Evolutionary conservation across 305 asterid genomes (phyloP).

Genomic region (Coffea humblotiana): DNA sequence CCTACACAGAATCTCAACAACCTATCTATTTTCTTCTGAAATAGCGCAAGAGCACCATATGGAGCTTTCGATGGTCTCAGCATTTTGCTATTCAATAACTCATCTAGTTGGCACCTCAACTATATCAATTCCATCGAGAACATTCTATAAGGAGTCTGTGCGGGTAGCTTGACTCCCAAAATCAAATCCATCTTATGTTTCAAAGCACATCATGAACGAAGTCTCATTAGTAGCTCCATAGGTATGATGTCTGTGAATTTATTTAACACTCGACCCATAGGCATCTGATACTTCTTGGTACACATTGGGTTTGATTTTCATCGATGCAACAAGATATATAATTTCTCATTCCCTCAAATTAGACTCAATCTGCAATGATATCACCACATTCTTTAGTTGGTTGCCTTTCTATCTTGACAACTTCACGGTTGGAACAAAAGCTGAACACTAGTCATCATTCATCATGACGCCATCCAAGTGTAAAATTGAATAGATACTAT

Average conservation of each 20-base stretch:
- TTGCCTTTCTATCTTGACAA: too few species aligned
- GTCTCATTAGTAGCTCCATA: background rate
- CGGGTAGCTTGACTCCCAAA: background rate
- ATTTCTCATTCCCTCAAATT: background rate
- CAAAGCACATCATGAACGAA: background rate
- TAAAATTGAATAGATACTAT: background rate
- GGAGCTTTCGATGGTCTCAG: background rate
- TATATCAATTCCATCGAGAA: background rate
- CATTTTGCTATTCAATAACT: background rate
- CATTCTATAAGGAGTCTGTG: background rate
- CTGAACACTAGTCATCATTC: background rate
- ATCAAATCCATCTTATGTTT: background rate
- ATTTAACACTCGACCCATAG: too few species aligned
- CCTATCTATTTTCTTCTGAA: background rate
- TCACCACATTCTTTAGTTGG: too few species aligned
- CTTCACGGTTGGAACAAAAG: background rate
- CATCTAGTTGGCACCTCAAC: background rate
- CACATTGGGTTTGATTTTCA: background rate
- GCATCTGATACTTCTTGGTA: background rate
- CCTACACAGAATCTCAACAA: background rate
- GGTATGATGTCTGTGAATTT: too few species aligned
- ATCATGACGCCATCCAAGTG: background rate
- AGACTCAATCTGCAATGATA: background rate
- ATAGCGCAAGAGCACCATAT: background rate
- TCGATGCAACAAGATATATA: background rate